A percentile compares a stretch with the other conserved stretches of the same genome.
These are phyloP conservation scores for Arbutus unedo DNA, from an alignment of 148 eudicot species.

Conservation along the genomic window DNA sequence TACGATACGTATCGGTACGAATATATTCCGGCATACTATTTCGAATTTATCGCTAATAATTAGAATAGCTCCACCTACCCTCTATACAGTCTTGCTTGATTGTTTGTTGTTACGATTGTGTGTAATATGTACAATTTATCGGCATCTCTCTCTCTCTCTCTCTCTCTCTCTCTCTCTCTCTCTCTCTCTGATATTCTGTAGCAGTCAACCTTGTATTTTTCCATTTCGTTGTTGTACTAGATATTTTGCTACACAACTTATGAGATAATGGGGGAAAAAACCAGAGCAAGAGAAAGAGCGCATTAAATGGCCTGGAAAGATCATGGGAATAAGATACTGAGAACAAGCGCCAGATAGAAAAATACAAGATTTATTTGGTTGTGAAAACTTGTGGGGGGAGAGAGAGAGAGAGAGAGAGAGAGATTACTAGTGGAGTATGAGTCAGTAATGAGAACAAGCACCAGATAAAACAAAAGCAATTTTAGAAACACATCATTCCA, in stretches of 20 bases:
- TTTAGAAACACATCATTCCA: no score
- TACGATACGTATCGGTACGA: no score
- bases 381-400: not conserved
- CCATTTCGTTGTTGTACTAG: not conserved
- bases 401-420: constrained; percentile 9
- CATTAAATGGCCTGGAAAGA: not conserved
- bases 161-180: no score
- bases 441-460: not conserved
- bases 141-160: no score
- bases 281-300: not conserved
- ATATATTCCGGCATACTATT: no score
- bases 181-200: no score
- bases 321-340: constrained; percentile 1
- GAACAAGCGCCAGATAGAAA: constrained; percentile 7
- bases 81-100: no score
- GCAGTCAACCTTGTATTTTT: not conserved
- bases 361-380: constrained; percentile 1
- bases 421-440: constrained; percentile 12
- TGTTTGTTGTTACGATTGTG: no score
- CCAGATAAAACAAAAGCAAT: no score
- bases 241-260: not conserved
- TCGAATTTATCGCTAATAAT: no score
- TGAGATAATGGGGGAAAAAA: not conserved
- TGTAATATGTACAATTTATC: no score
- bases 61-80: no score